phyloP scores from a whole-genome alignment of 495 filamentous ascomycete genomes.

The Articulospora tetracladia region DNA sequence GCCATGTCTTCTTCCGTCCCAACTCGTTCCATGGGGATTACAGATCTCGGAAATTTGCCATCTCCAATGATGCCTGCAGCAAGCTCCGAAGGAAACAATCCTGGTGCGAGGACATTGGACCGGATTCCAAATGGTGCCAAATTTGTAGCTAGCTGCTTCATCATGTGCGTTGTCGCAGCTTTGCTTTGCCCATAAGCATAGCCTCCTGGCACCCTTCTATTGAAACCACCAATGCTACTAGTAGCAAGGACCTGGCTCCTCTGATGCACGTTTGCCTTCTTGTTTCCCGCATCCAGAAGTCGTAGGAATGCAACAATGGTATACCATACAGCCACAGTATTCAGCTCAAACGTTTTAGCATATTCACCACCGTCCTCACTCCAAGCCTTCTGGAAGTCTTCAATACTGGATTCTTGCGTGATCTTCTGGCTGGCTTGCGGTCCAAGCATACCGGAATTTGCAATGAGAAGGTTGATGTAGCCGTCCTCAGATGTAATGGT shows the following conservation, averaged over 20 bases:
- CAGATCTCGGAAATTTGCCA: slow-evolving; percentile 22
- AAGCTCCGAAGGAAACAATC: slow-evolving; percentile 64
- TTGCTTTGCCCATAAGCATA: slow-evolving; percentile 64
- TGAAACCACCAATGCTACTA: slow-evolving; percentile 58
- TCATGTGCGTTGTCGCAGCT: slow-evolving; percentile 58
- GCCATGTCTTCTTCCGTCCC: slow-evolving; percentile 60
- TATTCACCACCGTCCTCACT: slow-evolving; percentile 46
- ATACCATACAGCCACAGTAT: slow-evolving; percentile 57
- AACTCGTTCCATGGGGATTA: slow-evolving; percentile 47
- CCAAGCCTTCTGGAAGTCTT: slow-evolving; percentile 48
- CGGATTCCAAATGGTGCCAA: slow-evolving; percentile 57
- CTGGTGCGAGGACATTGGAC: slow-evolving; percentile 63
- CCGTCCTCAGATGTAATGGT: slow-evolving; percentile 49
- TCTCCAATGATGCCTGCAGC: slow-evolving; percentile 39
- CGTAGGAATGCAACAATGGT: slow-evolving; percentile 60
- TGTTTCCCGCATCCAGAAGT: slow-evolving; percentile 60
- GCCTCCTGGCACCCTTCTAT: slow-evolving; percentile 49
- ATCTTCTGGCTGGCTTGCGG: slow-evolving; percentile 33
- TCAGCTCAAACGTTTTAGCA: slow-evolving; percentile 53
- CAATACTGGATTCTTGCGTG: slow-evolving; percentile 28
- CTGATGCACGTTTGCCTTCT: slow-evolving; percentile 43
- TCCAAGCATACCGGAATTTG: slow-evolving; percentile 63
- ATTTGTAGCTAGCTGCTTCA: slow-evolving; percentile 54
- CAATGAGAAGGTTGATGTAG: slow-evolving; percentile 61
- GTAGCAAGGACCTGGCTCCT: slow-evolving; percentile 61